Base-by-base conservation (phyloP, 306 rosid species). In the Sicyos edulis region DNA sequence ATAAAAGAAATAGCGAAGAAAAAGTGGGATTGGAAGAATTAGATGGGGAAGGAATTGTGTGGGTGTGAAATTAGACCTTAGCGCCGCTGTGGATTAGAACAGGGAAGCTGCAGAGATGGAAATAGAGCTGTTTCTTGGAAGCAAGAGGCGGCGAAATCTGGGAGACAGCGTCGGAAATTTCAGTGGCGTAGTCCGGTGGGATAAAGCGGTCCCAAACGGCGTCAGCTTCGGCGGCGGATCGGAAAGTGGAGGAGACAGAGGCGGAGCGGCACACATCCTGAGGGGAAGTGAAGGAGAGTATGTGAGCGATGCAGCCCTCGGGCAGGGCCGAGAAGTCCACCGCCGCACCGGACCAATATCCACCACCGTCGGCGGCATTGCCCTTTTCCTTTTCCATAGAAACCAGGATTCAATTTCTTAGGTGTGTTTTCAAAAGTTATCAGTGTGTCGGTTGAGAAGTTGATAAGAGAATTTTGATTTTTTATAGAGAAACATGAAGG, bases 191-290 rank as follows among this genome's bases (percentile, higher is more conserved):
- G 8, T 85, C 92, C 2, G 74, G 58, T 0, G 95, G 93, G 14
- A 93, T 78, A 45, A 93, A 90, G n/a, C 70, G 44, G 1, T 83
- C 86, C 98, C 98, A 93, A 1, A 93, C 83, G 58, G 82, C 79
- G 71, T 93, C 90, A 11, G 97, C 83, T 0, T 88, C 84, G 3
- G 95, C 89, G n/a, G 90, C 97, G 26, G 96, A 87, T 75, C 87
- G 53, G 85, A 90, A 90, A 0, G 76, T 59, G 0, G 88, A 56
- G 0, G 96, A 93, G 54, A 93, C 84, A 34, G 52, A 58, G 0
- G 92, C 78, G 5, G 84, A 66, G 2, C 83, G 67, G 70, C 89
- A 80, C 0, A 86, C 98, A 19, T 90, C 98, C 0, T 52, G 70
- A 51, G 98, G 98, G 19, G 84, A 19, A 6, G 96, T 90, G 24